Evolutionary conservation across 139 green algal species (phyloP).

Genomic region (Picochlorum sp.): DNA sequence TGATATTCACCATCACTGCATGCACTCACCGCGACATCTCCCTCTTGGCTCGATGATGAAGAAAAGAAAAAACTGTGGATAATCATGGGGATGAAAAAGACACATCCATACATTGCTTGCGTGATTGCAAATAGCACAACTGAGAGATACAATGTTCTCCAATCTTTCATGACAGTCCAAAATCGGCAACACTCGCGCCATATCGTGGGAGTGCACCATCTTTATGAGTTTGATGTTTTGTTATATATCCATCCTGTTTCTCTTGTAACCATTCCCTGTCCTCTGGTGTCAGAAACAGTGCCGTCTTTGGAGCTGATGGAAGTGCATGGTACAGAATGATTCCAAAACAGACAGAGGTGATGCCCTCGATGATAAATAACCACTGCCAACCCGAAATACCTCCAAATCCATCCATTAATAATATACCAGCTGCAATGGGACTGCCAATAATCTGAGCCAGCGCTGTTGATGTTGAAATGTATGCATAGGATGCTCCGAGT

Average conservation of each 20-base stretch:
- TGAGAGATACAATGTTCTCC: conserved; percentile 26
- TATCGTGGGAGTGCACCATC: too few species aligned
- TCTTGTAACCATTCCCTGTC: conserved; percentile 32
- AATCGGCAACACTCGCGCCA: neutral
- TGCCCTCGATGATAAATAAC: conserved; percentile 66
- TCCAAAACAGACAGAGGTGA: conserved; percentile 28
- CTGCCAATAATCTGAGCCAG: conserved; percentile 42
- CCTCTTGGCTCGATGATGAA: neutral
- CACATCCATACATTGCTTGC: conserved; percentile 16
- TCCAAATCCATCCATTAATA: conserved; percentile 47
- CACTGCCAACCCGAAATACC: conserved; percentile 65
- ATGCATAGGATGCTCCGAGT: conserved; percentile 31
- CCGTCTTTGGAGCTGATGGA: conserved; percentile 22
- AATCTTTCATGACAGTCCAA: conserved; percentile 13
- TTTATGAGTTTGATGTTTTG: too few species aligned
- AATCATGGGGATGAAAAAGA: conserved; percentile 28
- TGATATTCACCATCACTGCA: neutral
- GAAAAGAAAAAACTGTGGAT: conserved; percentile 12
- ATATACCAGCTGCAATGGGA: conserved; percentile 52
- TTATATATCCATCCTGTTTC: conserved; percentile 4
- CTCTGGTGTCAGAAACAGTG: conserved; percentile 33
- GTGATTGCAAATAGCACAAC: conserved; percentile 20
- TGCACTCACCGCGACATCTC: neutral
- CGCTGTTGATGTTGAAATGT: conserved; percentile 24
- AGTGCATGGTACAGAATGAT: conserved; percentile 23